Conservation (phyloP, 1,139 yeast genomes). For the Lodderomyces parapsilosis region DNA sequence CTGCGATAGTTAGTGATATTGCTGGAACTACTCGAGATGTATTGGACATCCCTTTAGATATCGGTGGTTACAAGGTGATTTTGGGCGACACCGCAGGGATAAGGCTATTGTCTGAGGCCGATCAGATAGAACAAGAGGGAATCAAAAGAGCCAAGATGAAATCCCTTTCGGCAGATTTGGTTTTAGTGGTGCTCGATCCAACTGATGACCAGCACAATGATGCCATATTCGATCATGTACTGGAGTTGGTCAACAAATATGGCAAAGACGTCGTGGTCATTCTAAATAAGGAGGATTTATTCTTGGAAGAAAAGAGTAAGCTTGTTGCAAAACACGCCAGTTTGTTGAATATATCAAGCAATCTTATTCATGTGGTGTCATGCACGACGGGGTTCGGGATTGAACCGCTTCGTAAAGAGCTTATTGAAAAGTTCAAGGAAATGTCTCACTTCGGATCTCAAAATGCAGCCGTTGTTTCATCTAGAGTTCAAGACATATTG, state of each 20-base stretch:
- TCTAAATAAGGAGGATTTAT: constrained; percentile 63
- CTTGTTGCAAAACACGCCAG: constrained; percentile 22
- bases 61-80: constrained; percentile 80
- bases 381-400: constrained; percentile 63
- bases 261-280: constrained; percentile 38
- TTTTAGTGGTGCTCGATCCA: constrained; percentile 41
- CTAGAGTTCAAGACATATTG: constrained; percentile 72
- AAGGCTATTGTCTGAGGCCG: constrained; percentile 48
- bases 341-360: constrained; percentile 23
- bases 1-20: constrained; percentile 86
- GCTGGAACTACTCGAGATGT: constrained; percentile 96
- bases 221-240: background rate
- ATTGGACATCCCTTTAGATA: constrained; percentile 76
- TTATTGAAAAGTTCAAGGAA: constrained; percentile 38
- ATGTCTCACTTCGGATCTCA: constrained; percentile 48
- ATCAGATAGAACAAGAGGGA: constrained; percentile 76
- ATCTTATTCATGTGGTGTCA: constrained; percentile 44
- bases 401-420: constrained; percentile 32
- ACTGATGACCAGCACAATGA: background rate
- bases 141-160: constrained; percentile 69
- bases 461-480: constrained; percentile 70
- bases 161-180: constrained; percentile 60
- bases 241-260: background rate
- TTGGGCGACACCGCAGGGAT: constrained; percentile 95
- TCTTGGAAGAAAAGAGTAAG: constrained; percentile 15